phyloP scores from a whole-genome alignment of 257 asterid genomes.

The Nicotiana attenuata region DNA sequence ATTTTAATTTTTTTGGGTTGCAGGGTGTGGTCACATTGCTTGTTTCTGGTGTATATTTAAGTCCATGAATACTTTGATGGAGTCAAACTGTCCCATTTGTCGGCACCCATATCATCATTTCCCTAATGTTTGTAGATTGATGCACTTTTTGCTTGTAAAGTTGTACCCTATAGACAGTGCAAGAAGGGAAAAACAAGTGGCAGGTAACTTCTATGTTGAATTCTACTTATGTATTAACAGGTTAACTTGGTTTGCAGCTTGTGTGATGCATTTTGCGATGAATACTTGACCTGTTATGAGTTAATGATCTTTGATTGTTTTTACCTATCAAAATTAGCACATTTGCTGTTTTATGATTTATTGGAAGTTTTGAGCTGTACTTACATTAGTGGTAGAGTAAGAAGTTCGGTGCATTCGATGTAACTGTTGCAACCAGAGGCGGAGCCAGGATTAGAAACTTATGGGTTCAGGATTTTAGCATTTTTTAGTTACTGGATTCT shows the following conservation, averaged over 20 bases:
- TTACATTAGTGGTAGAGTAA: neutral
- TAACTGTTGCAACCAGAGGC: neutral
- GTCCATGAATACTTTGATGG: slow-evolving; percentile 33
- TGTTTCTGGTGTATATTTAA: slow-evolving; percentile 64
- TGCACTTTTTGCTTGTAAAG: slow-evolving; percentile 49
- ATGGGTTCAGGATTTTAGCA: too few species aligned
- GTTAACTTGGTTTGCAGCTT: neutral
- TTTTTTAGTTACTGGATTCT: too few species aligned
- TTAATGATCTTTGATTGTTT: neutral
- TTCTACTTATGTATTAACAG: neutral
- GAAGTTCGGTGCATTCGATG: neutral
- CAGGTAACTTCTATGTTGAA: slow-evolving; percentile 33
- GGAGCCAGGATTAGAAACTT: too few species aligned
- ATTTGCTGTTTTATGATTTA: neutral
- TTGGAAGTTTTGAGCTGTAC: neutral
- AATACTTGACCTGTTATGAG: neutral
- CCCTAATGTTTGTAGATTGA: slow-evolving; percentile 46
- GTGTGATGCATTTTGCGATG: neutral
- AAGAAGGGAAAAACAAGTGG: slow-evolving; percentile 46
- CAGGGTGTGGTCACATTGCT: slow-evolving; percentile 71
- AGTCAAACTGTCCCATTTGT: slow-evolving; percentile 57
- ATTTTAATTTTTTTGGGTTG: slow-evolving; percentile 3
- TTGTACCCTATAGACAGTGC: slow-evolving; percentile 46
- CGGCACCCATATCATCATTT: slow-evolving; percentile 50
- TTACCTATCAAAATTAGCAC: neutral